A percentile compares a stretch with the other conserved stretches of the same genome.
Evolutionary conservation across 441 rosid species (phyloP).

Genomic region (Mallotus japonicus): DNA sequence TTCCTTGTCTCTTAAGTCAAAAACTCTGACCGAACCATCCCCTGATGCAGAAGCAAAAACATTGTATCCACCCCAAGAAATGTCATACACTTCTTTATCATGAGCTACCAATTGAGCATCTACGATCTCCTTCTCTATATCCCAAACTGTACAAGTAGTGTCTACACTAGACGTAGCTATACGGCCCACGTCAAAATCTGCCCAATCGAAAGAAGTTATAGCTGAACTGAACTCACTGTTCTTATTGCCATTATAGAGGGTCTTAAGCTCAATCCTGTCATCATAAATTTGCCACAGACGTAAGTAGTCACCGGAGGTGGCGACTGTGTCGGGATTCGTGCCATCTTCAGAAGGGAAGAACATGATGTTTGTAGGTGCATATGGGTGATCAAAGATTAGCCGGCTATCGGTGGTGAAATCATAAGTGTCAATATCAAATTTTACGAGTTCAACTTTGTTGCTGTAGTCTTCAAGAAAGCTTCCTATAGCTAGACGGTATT

Average conservation of each 20-base stretch:
- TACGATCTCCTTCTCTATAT: constrained; percentile 41
- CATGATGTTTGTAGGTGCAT: constrained; percentile 52
- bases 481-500: constrained; percentile 46
- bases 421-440: constrained; percentile 36
- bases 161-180: constrained; percentile 48
- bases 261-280: constrained; percentile 43
- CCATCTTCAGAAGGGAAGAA: constrained; percentile 51
- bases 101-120: constrained; percentile 56
- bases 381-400: constrained; percentile 53
- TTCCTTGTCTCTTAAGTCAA: constrained; percentile 59
- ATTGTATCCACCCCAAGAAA: constrained; percentile 55
- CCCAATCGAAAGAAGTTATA: constrained; percentile 61
- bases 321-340: constrained; percentile 37
- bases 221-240: constrained; percentile 46
- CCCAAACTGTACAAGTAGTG: constrained; percentile 57
- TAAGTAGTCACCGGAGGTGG: constrained; percentile 56
- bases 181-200: constrained; percentile 40
- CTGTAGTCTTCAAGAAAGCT: constrained; percentile 49
- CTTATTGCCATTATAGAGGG: constrained; percentile 41
- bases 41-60: constrained; percentile 58
- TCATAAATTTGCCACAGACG: constrained; percentile 54
- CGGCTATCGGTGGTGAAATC: constrained; percentile 43
- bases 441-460: constrained; percentile 52
- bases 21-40: constrained; percentile 56
- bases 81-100: constrained; percentile 57